Base-by-base conservation (phyloP, 768 basidiomycete genomes). In the Russula abietina region DNA sequence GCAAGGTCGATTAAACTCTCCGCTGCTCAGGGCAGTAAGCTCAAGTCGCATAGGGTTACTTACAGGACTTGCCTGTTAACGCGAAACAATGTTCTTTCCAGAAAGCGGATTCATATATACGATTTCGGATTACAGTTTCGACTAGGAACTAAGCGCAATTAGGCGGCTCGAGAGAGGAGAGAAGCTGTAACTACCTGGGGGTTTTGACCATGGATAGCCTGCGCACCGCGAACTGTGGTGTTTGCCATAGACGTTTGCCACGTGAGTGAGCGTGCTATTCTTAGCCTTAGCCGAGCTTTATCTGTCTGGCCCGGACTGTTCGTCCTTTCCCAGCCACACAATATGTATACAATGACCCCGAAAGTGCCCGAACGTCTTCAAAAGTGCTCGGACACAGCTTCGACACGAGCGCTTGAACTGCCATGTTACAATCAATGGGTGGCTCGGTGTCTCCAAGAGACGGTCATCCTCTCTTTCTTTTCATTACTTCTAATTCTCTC, bases 51-150 rank as follows among this genome's bases (percentile, higher is more conserved):
- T n/a, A 24, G 24, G 16, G 45, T 52, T 49, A 41, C 14, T 61
- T 4, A 43, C 10, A 24, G 19, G 16, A 74, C 81, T 55, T 55
- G 91, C 93, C 93, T 64, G 93, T 97, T 52, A 99, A 78, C 24
- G 96, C 96, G 72, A 99, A 99, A 72, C 96, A 99, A 68, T 97
- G 93, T 72, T 99, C 96, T 77, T 99, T 99, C 96, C 96, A 99
- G 75, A 84, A 99, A 7, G 80, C 74, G 0, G 90, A 89, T 73
- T 98, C 96, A 79, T 96, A 99, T 64, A 99, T 97, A 65, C 97
- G 85, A 71, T 88, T 91, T 57, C 97, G 86, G 67, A 98, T 95
- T 65, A 98, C 91, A 41, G 92, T 96, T 80, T 98, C 97, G 32
- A 99, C 89, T 74, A 99, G 78, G 74, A 83, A 91, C 93, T 97